phyloP scores from a whole-genome alignment of 2,329 filamentous ascomycete species.

The Ophiostoma novo-ulmi region DNA sequence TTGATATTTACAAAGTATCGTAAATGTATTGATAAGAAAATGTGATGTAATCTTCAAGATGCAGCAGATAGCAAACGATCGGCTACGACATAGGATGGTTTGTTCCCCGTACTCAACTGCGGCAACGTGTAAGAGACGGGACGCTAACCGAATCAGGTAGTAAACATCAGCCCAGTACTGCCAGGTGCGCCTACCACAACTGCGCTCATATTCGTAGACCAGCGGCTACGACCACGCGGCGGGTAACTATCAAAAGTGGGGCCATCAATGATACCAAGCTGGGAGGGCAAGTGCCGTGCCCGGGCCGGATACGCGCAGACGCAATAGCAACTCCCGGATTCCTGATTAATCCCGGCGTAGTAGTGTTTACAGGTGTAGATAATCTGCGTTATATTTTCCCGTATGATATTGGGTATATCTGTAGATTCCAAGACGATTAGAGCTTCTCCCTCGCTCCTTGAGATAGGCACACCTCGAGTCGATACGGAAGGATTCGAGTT shows the following conservation, averaged over 20 bases:
- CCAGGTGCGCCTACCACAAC: background rate
- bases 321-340: background rate
- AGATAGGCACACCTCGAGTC: background rate
- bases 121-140: constrained; percentile 2
- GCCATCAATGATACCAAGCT: background rate
- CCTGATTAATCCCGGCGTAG: background rate
- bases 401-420: no score
- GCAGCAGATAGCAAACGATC: background rate
- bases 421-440: no score
- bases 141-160: background rate
- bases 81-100: background rate
- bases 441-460: background rate
- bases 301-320: background rate
- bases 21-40: background rate
- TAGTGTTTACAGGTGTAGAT: background rate
- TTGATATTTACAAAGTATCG: background rate
- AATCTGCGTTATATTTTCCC: no score
- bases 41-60: background rate
- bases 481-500: background rate
- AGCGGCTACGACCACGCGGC: background rate
- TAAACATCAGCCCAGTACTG: background rate
- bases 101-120: background rate
- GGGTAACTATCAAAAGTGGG: constrained; percentile 5
- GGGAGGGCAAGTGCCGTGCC: background rate
- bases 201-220: background rate